A percentile compares a stretch with the other conserved stretches of the same genome.
Evolutionary conservation across 352 stramenopile species (phyloP).

Genomic region (Peronospora belbahrii): DNA sequence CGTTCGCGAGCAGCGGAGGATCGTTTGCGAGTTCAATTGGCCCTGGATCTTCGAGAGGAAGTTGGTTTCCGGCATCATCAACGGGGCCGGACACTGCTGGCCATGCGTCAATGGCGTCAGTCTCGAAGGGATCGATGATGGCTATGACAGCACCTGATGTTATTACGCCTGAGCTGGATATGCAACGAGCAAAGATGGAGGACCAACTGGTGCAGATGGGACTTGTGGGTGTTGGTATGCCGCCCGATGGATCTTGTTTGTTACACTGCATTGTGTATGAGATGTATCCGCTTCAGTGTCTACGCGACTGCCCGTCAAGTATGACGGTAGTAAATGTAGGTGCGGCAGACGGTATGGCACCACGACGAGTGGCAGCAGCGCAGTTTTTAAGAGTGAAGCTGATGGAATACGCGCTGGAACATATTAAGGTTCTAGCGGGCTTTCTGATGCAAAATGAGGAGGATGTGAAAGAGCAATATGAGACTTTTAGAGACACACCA

Average conservation of each 20-base stretch:
- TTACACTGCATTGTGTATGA: constrained; percentile 83
- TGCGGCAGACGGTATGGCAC: constrained; percentile 66
- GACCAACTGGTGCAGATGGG: constrained; percentile 50
- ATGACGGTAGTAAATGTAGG: constrained; percentile 82
- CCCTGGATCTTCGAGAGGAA: constrained; percentile 30
- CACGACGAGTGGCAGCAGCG: constrained; percentile 53
- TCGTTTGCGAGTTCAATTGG: constrained; percentile 27
- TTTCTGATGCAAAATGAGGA: constrained; percentile 74
- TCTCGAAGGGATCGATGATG: constrained; percentile 47
- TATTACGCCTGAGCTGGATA: constrained; percentile 62
- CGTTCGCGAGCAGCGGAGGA: constrained; percentile 16
- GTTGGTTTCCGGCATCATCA: constrained; percentile 50
- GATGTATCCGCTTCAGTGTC: constrained; percentile 75
- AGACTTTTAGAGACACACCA: constrained; percentile 55
- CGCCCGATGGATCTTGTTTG: constrained; percentile 70
- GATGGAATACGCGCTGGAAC: constrained; percentile 67
- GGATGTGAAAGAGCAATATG: constrained; percentile 62
- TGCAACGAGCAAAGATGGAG: constrained; percentile 75
- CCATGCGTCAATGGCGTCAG: constrained; percentile 18
- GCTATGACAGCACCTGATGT: constrained; percentile 52
- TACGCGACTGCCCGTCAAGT: constrained; percentile 54
- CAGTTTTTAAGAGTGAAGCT: constrained; percentile 56
- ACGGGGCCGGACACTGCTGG: constrained; percentile 15
- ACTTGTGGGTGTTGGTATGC: constrained; percentile 71
- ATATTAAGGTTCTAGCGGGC: constrained; percentile 42